phyloP scores from a whole-genome alignment of 2,329 filamentous ascomycete species.

The Pestalotiopsis sp. region DNA sequence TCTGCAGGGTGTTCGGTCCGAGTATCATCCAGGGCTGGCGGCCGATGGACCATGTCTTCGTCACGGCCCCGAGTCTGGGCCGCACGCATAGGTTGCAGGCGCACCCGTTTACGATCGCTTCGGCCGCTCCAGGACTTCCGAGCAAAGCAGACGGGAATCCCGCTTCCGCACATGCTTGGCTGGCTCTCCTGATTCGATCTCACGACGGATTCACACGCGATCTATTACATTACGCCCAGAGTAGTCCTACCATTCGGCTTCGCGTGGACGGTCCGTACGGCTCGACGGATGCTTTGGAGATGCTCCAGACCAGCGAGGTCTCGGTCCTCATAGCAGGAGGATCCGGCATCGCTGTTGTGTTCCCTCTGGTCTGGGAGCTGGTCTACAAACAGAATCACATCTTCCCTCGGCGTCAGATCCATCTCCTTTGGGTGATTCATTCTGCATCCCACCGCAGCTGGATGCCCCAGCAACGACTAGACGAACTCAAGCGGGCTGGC shows the following conservation, averaged over 20 bases:
- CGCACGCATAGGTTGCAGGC: constrained; percentile 58
- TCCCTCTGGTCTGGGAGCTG: constrained; percentile 61
- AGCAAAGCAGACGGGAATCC: constrained; percentile 10
- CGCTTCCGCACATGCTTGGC: constrained; percentile 45
- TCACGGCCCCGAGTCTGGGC: constrained; percentile 60
- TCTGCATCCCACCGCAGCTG: constrained; percentile 55
- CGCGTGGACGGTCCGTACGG: constrained; percentile 70
- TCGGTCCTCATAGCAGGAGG: constrained; percentile 64
- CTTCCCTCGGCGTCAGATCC: constrained; percentile 38
- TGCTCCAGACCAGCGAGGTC: constrained; percentile 51
- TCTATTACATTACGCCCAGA: constrained; percentile 54
- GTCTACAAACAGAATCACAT: constrained; percentile 26
- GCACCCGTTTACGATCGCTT: constrained; percentile 70
- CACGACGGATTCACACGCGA: constrained; percentile 62
- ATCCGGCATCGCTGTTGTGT: constrained; percentile 66
- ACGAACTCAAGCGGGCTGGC: constrained; percentile 51
- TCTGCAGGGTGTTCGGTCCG: constrained; percentile 23
- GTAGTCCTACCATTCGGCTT: constrained; percentile 45
- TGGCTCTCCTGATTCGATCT: constrained; percentile 62
- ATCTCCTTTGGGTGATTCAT: constrained; percentile 63
- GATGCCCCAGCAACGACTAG: constrained; percentile 52
- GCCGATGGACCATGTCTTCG: constrained; percentile 66
- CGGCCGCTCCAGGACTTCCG: constrained; percentile 48
- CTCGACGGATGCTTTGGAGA: constrained; percentile 55
- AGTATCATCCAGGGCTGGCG: constrained; percentile 56